Evolutionary conservation across 371 early-diverging fungal genomes (phyloP), one percentile per base, ranked within the genome.

Genomic region (Mortierella sp.): DNA sequence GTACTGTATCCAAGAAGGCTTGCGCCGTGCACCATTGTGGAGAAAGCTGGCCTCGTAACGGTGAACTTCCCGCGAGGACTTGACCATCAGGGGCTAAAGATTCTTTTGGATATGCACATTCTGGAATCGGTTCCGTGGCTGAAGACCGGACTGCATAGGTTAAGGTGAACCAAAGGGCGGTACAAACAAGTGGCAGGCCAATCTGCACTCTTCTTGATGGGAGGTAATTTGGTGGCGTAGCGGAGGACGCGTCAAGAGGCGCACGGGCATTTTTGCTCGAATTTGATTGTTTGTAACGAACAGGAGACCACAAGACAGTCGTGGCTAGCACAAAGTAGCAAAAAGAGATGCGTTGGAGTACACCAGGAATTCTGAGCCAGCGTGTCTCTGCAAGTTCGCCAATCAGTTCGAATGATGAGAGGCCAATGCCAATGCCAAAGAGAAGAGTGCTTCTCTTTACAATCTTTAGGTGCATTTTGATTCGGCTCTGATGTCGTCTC

Each of bases 21-120:
- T 87, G 78, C 1, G 86, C 81, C 2, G 87, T 84, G 62, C 87
- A 87, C 45, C 78, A 71, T 8, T 86, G 72, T 4, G 73, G 73
- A 5, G 55, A 43, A 10, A 77, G 72, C 52, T 76, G 77, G 3
- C 71, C 68, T 18, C 67, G 45, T 0, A 49, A 60, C 1, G 66
- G 66, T 4, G 54, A 24, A 8, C 18, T 26, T 0, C 77, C 72
- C 12, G 43, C 74, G 28, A 64, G 58, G 22, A 39, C 58, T 28
- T 40, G 47, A 37, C 35, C 52, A 1, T 65, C 43, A 30, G 79
- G 51, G 2, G 49, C 11, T 30, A 30, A 9, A 30, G 54, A 28
- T 8, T 54, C 11, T 1, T 58, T 4, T 3, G 66, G 58, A 28
- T 61, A 67, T 1, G 24, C 32, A 37, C 73, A 70, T 11, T n/a